These are phyloP conservation scores for Calycina herbarum DNA, from an alignment of 2,329 filamentous ascomycete species.

Conservation along the genomic window DNA sequence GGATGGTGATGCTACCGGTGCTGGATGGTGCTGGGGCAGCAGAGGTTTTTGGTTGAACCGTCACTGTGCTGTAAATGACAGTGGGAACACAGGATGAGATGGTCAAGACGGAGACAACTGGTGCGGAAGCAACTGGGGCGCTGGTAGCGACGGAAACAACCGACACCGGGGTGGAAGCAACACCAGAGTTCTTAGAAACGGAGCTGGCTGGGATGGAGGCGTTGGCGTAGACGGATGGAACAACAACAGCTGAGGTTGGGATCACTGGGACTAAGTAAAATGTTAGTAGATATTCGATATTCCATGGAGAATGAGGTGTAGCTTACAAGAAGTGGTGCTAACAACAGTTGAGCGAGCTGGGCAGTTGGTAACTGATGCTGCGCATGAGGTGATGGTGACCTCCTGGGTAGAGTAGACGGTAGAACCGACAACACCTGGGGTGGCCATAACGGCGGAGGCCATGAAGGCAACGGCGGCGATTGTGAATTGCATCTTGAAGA, in stretches of 20 bases:
- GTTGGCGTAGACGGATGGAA: constrained; percentile 16
- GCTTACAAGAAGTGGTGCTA: constrained; percentile 24
- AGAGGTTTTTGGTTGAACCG: constrained; percentile 28
- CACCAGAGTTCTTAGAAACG: constrained; percentile 9
- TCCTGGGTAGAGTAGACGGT: constrained; percentile 50
- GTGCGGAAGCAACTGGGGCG: constrained; percentile 15
- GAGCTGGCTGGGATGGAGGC: constrained; percentile 16
- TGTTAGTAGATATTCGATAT: background rate
- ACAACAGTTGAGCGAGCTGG: constrained; percentile 30
- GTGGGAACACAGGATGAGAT: constrained; percentile 31
- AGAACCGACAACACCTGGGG: constrained; percentile 6
- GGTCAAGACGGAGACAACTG: constrained; percentile 29
- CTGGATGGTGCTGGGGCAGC: constrained; percentile 22
- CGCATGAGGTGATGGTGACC: constrained; percentile 54
- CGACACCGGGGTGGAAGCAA: constrained; percentile 12
- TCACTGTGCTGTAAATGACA: constrained; percentile 29
- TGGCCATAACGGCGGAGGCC: constrained; percentile 29
- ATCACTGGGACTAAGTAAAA: constrained; percentile 20
- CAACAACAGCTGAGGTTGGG: constrained; percentile 13
- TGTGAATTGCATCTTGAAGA: constrained; percentile 40
- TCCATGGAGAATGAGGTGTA: background rate
- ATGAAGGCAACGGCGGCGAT: constrained; percentile 36
- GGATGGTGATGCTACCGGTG: constrained; percentile 18
- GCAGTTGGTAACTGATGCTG: constrained; percentile 49
- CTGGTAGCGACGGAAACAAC: background rate